phyloP scores from a whole-genome alignment of 2,329 filamentous ascomycete genomes.

The Colletotrichum eremochloae region DNA sequence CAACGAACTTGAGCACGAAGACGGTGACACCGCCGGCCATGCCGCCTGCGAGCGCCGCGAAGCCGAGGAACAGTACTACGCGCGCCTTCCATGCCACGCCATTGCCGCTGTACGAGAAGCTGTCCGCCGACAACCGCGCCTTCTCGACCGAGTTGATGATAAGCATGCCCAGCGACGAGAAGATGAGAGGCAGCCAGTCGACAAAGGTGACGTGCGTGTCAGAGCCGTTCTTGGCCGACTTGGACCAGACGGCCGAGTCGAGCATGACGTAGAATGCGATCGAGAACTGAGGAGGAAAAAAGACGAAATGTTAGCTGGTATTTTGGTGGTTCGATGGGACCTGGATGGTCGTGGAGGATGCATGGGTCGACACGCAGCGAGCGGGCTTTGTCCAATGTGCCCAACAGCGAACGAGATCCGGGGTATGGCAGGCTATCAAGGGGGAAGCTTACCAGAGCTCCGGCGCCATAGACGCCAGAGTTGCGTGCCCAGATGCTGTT shows the following conservation, averaged over 20 bases:
- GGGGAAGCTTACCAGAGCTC: conserved; percentile 68
- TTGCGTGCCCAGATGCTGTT: conserved; percentile 75
- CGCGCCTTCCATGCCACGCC: conserved; percentile 78
- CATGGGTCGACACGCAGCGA: neutral
- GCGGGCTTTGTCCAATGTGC: conserved; percentile 19
- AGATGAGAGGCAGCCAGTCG: conserved; percentile 78
- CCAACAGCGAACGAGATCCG: neutral
- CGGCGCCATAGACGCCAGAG: conserved; percentile 72
- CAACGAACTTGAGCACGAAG: conserved; percentile 75
- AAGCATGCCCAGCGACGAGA: conserved; percentile 76
- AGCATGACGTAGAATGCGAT: conserved; percentile 78
- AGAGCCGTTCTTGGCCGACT: conserved; percentile 70
- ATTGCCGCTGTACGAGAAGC: conserved; percentile 71
- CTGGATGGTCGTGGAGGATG: neutral
- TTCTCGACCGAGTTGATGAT: conserved; percentile 81
- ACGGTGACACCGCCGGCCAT: conserved; percentile 79
- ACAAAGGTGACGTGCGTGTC: conserved; percentile 74
- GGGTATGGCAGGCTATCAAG: neutral
- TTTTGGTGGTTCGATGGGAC: neutral
- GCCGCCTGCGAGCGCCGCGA: conserved; percentile 74
- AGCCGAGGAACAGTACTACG: conserved; percentile 76
- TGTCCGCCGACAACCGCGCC: conserved; percentile 73
- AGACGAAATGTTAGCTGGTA: neutral
- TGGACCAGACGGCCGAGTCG: conserved; percentile 76
- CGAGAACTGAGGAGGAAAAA: conserved; percentile 66